Percentiles rank a stretch among this genome's conserved stretches.
phyloP scores from a whole-genome alignment of 2,329 filamentous ascomycete species.

The Exophiala oligosperma region DNA sequence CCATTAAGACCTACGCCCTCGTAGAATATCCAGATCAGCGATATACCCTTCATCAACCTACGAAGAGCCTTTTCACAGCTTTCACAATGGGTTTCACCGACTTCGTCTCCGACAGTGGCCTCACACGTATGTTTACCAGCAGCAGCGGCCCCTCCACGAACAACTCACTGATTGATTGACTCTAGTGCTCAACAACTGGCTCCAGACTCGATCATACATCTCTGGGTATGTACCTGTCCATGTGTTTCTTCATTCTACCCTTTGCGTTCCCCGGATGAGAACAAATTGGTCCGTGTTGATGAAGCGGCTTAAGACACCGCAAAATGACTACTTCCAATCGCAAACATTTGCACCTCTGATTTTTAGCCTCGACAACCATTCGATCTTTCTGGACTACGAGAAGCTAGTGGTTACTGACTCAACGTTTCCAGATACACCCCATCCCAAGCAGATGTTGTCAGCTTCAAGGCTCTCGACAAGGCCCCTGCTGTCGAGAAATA shows the following conservation, averaged over 20 bases:
- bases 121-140: constrained; percentile 52
- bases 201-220: constrained; percentile 76
- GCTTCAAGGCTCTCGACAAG: constrained; percentile 83
- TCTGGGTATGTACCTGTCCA: constrained; percentile 66
- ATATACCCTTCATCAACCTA: too few relatives aligned
- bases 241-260: constrained; percentile 28
- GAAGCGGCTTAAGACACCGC: constrained; percentile 92
- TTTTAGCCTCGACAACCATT: constrained; percentile 23
- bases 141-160: neutral
- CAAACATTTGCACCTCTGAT: constrained; percentile 77
- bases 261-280: constrained; percentile 66
- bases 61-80: too few relatives aligned
- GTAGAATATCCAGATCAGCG: too few relatives aligned
- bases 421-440: constrained; percentile 56
- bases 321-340: constrained; percentile 74
- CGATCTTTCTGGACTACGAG: constrained; percentile 15
- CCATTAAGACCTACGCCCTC: too few relatives aligned
- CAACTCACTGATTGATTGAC: constrained; percentile 21
- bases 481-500: constrained; percentile 80
- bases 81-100: constrained; percentile 67
- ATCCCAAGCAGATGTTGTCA: constrained; percentile 93
- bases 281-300: constrained; percentile 92
- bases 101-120: constrained; percentile 62
- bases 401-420: constrained; percentile 15
- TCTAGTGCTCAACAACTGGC: constrained; percentile 69